Base-by-base conservation (phyloP, 495 filamentous ascomycete species). In the Penicillium bialowiezense region DNA sequence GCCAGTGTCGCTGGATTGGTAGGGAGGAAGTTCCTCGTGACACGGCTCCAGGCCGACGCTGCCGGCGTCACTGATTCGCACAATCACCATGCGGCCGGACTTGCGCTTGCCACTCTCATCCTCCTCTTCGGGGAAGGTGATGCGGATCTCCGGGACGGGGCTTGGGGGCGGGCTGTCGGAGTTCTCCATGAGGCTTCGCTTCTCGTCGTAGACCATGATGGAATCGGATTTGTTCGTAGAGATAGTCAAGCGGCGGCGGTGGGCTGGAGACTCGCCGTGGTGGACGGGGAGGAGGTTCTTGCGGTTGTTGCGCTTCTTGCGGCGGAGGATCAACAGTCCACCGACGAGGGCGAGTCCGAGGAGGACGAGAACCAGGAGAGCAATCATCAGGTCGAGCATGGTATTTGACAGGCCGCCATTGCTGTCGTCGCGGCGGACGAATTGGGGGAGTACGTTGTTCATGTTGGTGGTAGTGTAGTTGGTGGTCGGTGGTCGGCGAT, bases 71-170 rank as follows among this genome's bases (percentile, higher is more conserved):
- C 91, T 91, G 52, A 98, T 90, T 36, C 87, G 78, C 20, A 98
- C 92, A 9, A 97, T 81, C n/a, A 98, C 87, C 20, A 96, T 87
- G 8, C 90, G 80, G 21, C 91, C 91, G 40, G 86, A 91, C 72
- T 86, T 88, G 50, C 80, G 80, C 65, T 87, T 87, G 46, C 95
- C 95, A 31, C 72, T 63, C 36, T 84, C 82, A 55, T 96, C 87
- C 58, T 91, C 92, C 77, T 97, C 92, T 55, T 98, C 93, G 12
- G 93, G 93, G 73, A 98, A 97, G 0, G 93, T 98, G 62, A 98
- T 96, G 66, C 91, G 89, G 61, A 98, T 98, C 70, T 97, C 90
- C 9, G 93, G 93, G 10, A 97, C 81, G n/a, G 89, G 89, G 48
- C 88, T 91, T 37, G 84, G 68, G 21, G 91, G 89, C 13, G 89